Evolutionary conservation across 108 stramenopile species (phyloP).

Genomic region (Aurantiochytrium sp.): DNA sequence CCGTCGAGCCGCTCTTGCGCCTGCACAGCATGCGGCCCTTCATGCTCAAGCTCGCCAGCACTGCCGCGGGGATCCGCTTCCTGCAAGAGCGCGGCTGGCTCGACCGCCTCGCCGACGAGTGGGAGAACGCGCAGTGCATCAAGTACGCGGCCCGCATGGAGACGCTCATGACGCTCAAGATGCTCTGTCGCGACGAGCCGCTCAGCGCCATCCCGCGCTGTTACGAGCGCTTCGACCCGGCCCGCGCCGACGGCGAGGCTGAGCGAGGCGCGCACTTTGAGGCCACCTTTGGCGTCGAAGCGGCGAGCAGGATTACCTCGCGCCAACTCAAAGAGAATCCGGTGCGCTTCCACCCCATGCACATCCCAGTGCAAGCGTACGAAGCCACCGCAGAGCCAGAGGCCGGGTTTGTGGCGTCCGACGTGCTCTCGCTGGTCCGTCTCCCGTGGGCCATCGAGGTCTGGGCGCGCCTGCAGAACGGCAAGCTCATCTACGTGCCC

Average conservation of each 20-base stretch:
- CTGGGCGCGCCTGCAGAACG: neutral
- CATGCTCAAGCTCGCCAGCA: neutral
- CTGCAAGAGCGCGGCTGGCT: neutral
- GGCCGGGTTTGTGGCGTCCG: neutral
- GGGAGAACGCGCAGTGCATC: neutral
- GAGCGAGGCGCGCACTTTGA: neutral
- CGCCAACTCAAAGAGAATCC: neutral
- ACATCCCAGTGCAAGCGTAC: neutral
- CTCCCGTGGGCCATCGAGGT: neutral
- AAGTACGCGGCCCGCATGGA: conserved; percentile 27
- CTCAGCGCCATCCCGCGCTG: neutral
- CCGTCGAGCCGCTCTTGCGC: neutral
- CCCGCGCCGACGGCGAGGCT: neutral
- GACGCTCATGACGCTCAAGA: conserved; percentile 27
- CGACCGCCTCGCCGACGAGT: neutral
- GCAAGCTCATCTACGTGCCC: neutral
- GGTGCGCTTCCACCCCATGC: neutral
- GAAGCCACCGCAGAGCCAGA: neutral
- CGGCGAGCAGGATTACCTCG: neutral
- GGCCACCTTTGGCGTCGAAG: neutral
- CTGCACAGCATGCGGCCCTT: neutral
- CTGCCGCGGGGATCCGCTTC: neutral
- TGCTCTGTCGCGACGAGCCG: neutral
- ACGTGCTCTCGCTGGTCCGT: neutral
- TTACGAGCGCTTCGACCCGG: neutral